Conservation (phyloP, 768 basidiomycete species). For the Lactarius psammicola region DNA sequence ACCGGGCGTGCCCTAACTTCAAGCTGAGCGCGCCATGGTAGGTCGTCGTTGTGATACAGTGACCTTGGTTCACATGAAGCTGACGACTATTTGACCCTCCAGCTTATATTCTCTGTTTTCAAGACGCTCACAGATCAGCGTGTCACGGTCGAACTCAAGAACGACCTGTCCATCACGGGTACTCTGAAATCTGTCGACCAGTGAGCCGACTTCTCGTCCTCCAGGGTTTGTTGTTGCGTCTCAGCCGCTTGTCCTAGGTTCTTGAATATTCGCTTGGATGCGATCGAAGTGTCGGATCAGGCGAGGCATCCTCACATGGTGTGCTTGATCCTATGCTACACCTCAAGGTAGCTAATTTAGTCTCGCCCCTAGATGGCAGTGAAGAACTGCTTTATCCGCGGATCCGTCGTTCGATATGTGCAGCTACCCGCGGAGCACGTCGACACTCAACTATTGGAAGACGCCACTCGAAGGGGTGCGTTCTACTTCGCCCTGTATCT, state of each 20-base stretch:
- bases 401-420: slow-evolving; percentile 97
- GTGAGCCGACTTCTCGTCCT: slow-evolving; percentile 43
- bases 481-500: background rate
- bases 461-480: slow-evolving; percentile 92
- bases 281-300: slow-evolving; percentile 89
- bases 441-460: slow-evolving; percentile 93
- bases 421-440: slow-evolving; percentile 90
- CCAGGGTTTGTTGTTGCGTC: background rate
- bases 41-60: background rate
- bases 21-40: slow-evolving; percentile 22
- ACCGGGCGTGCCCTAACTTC: background rate
- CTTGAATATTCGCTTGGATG: slow-evolving; percentile 94
- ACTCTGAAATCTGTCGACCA: slow-evolving; percentile 98
- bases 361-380: slow-evolving; percentile 78
- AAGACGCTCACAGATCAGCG: slow-evolving; percentile 97
- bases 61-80: background rate
- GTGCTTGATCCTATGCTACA: slow-evolving; percentile 28
- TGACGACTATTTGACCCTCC: background rate
- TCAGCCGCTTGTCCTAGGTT: slow-evolving; percentile 50
- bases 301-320: slow-evolving; percentile 98
- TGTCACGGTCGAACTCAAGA: slow-evolving; percentile 97
- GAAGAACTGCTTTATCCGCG: slow-evolving; percentile 98
- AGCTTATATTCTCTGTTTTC: slow-evolving; percentile 98
- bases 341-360: background rate
- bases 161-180: slow-evolving; percentile 95